phyloP scores from a whole-genome alignment of 2,329 filamentous ascomycete genomes.

The Fusarium piperis region DNA sequence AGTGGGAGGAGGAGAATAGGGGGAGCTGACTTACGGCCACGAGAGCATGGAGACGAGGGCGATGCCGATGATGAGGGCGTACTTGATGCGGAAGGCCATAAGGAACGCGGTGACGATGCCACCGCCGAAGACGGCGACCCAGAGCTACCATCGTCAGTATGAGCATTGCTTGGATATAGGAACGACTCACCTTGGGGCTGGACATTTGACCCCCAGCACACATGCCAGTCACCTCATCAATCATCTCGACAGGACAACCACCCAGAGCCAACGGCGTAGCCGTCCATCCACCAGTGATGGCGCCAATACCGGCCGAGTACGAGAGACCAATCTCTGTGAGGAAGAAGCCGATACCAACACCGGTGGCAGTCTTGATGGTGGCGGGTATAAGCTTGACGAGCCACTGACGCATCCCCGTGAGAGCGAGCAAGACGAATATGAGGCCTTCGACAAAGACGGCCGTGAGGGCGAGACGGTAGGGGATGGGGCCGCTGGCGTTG shows the following conservation, averaged over 20 bases:
- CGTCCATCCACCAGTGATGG: slow-evolving; percentile 73
- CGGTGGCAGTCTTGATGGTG: slow-evolving; percentile 72
- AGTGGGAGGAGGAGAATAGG: not conserved
- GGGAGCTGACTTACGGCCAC: slow-evolving; percentile 68
- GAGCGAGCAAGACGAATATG: slow-evolving; percentile 70
- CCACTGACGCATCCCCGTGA: slow-evolving; percentile 79
- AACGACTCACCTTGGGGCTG: slow-evolving; percentile 69
- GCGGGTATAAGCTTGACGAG: slow-evolving; percentile 72
- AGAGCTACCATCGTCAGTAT: slow-evolving; percentile 63
- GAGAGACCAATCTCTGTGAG: slow-evolving; percentile 74
- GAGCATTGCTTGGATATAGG: not conserved
- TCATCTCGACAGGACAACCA: slow-evolving; percentile 71
- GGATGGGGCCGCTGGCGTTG: slow-evolving; percentile 65
- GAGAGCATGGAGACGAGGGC: slow-evolving; percentile 76
- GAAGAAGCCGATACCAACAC: slow-evolving; percentile 72
- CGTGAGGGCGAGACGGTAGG: slow-evolving; percentile 69
- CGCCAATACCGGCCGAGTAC: slow-evolving; percentile 84
- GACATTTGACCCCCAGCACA: slow-evolving; percentile 75
- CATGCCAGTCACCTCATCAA: slow-evolving; percentile 57
- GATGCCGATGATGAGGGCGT: slow-evolving; percentile 79
- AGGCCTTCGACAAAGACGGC: slow-evolving; percentile 73
- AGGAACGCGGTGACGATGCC: slow-evolving; percentile 82
- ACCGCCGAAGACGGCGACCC: slow-evolving; percentile 85
- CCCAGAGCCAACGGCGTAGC: slow-evolving; percentile 80
- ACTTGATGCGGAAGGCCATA: slow-evolving; percentile 81